Percentiles rank a stretch among this genome's conserved stretches.
Evolutionary conservation across 768 basidiomycete species (phyloP).

Genomic region (Cytidiella melzeri): DNA sequence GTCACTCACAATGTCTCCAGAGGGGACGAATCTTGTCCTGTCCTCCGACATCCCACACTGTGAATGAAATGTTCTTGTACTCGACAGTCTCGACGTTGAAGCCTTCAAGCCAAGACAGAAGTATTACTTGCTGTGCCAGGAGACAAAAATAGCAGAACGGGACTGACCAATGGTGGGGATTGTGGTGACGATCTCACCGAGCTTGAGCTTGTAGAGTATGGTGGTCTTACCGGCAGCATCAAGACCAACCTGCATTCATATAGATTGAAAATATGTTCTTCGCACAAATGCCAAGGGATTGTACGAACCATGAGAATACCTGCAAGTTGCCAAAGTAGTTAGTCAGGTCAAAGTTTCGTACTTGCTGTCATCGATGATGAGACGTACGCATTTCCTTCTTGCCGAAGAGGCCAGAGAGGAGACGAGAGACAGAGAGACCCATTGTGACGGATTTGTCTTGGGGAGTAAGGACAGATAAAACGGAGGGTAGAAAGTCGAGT

Average conservation of each 20-base stretch:
- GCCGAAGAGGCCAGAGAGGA: constrained; percentile 85
- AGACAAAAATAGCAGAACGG: constrained; percentile 5
- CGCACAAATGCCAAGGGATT: neutral
- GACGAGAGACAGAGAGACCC: constrained; percentile 72
- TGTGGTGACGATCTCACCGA: constrained; percentile 99
- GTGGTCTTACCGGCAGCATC: constrained; percentile 99
- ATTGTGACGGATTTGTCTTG: constrained; percentile 36
- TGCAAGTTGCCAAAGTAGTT: constrained; percentile 31
- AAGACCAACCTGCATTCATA: constrained; percentile 75
- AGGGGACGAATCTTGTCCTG: constrained; percentile 99
- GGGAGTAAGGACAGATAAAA: constrained; percentile 15
- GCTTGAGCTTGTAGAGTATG: constrained; percentile 98
- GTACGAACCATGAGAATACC: constrained; percentile 89
- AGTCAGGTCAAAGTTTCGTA: constrained; percentile 15
- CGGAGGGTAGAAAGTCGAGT: constrained; percentile 11
- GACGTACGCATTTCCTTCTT: constrained; percentile 99
- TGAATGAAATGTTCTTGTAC: constrained; percentile 99
- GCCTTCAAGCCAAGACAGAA: constrained; percentile 41
- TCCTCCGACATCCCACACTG: constrained; percentile 99
- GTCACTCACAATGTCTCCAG: constrained; percentile 96
- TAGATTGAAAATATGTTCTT: constrained; percentile 3
- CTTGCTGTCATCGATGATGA: constrained; percentile 22
- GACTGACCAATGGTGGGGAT: constrained; percentile 97
- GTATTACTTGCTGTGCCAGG: constrained; percentile 12
- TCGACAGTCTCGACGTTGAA: constrained; percentile 99